phyloP scores from a whole-genome alignment of 352 stramenopile genomes.

The Thalassiosira ordinaria region DNA sequence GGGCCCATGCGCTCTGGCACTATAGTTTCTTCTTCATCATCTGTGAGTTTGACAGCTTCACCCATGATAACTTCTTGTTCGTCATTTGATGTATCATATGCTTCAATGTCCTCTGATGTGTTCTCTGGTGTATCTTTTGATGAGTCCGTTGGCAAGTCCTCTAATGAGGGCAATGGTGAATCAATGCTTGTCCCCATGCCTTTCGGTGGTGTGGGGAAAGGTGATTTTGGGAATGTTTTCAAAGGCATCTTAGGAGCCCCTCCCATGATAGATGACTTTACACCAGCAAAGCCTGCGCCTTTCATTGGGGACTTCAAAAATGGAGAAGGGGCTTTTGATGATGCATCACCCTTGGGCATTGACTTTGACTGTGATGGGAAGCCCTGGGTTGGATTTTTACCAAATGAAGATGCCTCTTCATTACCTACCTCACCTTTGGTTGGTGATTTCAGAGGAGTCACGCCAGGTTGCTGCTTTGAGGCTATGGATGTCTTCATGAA shows the following conservation, averaged over 20 bases:
- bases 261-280: conserved; percentile 10
- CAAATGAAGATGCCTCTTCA: no score
- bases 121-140: not conserved
- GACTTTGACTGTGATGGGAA: not conserved
- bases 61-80: not conserved
- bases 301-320: conserved; percentile 2
- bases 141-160: not conserved
- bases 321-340: not conserved
- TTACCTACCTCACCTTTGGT: no score
- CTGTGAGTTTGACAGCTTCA: not conserved
- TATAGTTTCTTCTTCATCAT: conserved; percentile 5
- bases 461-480: no score
- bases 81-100: not conserved
- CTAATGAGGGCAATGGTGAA: not conserved
- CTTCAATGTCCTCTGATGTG: not conserved
- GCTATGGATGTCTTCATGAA: not conserved
- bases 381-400: not conserved
- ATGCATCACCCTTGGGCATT: not conserved
- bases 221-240: not conserved
- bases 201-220: not conserved
- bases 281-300: conserved; percentile 3
- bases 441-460: no score
- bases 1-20: not conserved
- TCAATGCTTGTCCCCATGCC: no score
- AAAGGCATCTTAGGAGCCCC: not conserved